These are phyloP conservation scores for Fusarium devonianum DNA, from an alignment of 2,329 filamentous ascomycete genomes.

Conservation along the genomic window DNA sequence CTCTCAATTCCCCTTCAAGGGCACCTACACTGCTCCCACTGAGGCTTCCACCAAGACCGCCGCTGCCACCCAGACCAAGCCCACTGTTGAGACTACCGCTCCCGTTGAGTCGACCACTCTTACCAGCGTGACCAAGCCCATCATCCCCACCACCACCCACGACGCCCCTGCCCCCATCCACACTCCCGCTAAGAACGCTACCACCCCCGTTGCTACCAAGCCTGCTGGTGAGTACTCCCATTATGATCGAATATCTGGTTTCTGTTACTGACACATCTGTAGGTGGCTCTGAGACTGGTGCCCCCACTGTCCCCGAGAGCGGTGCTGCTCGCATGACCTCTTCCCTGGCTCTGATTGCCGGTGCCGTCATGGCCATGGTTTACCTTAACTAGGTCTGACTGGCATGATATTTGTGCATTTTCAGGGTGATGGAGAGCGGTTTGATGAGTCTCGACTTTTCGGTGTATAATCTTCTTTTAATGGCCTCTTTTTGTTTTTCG, in stretches of 20 bases:
- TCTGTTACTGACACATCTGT: neutral
- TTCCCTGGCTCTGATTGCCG: slow-evolving; percentile 45
- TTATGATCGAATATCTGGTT: neutral
- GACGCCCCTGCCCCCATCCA: slow-evolving; percentile 22
- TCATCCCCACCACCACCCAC: slow-evolving; percentile 15
- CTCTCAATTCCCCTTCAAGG: slow-evolving; percentile 42
- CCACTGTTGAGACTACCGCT: slow-evolving; percentile 8
- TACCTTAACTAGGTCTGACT: slow-evolving; percentile 44
- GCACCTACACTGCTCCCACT: slow-evolving; percentile 30
- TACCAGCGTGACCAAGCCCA: slow-evolving; percentile 29
- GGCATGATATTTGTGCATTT: slow-evolving; percentile 31
- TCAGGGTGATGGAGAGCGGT: slow-evolving; percentile 29
- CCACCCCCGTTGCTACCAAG: slow-evolving; percentile 14
- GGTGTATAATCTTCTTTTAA: slow-evolving; percentile 42
- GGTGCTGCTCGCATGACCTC: slow-evolving; percentile 44
- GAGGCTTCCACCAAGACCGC: slow-evolving; percentile 22
- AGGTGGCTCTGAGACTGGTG: slow-evolving; percentile 10
- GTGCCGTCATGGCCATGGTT: slow-evolving; percentile 46
- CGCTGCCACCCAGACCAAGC: slow-evolving; percentile 14
- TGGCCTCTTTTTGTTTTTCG: slow-evolving; percentile 40
- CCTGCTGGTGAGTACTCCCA: slow-evolving; percentile 10
- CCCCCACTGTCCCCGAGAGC: slow-evolving; percentile 41
- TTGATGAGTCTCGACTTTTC: slow-evolving; percentile 37
- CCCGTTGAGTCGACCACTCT: slow-evolving; percentile 25
- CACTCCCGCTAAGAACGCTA: slow-evolving; percentile 30